Conservation (phyloP, 768 basidiomycete species). For the Rhizopogon vinicolor region DNA sequence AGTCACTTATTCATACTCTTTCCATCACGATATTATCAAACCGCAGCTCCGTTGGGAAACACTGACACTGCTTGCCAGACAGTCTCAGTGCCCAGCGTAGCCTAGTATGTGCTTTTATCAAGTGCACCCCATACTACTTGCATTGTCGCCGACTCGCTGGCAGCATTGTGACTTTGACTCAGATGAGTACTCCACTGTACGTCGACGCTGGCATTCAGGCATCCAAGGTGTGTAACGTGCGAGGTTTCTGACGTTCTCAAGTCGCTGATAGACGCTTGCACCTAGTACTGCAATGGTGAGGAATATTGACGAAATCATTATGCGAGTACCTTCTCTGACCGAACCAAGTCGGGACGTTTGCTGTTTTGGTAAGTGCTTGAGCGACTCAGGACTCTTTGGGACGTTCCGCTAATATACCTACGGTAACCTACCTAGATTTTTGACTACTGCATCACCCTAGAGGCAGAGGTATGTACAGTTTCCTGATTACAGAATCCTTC, state of each 20-base stretch:
- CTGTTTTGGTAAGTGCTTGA: not conserved
- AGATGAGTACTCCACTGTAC: not conserved
- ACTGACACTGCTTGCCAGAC: no score
- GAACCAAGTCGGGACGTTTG: not conserved
- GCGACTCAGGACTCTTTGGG: not conserved
- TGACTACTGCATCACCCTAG: constrained; percentile 21
- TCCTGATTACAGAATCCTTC: no score
- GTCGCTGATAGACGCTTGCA: not conserved
- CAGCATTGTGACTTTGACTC: no score
- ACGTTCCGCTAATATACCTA: not conserved
- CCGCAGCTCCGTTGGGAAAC: no score
- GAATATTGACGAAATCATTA: not conserved
- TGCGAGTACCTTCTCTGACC: not conserved
- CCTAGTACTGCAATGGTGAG: not conserved
- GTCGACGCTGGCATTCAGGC: not conserved
- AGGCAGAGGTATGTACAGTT: no score
- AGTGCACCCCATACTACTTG: no score
- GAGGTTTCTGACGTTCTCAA: not conserved
- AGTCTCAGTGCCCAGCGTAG: no score
- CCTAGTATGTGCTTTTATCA: no score
- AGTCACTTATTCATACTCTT: no score
- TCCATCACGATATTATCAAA: no score
- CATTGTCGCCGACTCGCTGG: no score
- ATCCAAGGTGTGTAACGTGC: not conserved
- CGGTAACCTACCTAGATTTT: constrained; percentile 5